These are phyloP conservation scores for Carpinus fangiana DNA, from an alignment of 306 rosid species.

Conservation along the genomic window DNA sequence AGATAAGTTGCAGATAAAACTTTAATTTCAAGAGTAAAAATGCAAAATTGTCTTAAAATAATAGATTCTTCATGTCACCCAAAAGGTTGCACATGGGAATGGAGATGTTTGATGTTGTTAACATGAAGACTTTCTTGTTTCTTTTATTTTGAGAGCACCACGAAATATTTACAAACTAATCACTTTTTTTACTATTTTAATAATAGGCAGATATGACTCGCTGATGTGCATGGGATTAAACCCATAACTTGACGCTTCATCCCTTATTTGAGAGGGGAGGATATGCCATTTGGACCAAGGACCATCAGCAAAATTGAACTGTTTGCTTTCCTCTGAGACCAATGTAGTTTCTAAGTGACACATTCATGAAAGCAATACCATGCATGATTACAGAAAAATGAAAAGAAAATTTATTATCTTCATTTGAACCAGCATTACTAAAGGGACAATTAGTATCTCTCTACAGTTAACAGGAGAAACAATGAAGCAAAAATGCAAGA, in stretches of 20 bases:
- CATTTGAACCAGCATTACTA: background rate
- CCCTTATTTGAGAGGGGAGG: background rate
- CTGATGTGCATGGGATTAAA: background rate
- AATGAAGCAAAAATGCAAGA: slow-evolving; percentile 10
- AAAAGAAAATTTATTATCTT: background rate
- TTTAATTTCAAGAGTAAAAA: background rate
- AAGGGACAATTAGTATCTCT: background rate
- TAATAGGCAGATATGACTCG: background rate
- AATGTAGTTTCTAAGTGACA: background rate
- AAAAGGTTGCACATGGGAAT: background rate
- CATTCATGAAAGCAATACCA: slow-evolving; percentile 8
- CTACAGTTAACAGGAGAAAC: background rate
- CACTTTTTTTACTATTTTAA: background rate
- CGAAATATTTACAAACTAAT: background rate
- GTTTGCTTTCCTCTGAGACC: background rate
- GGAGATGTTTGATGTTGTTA: background rate
- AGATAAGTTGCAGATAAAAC: background rate
- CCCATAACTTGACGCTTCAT: background rate
- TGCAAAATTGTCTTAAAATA: background rate
- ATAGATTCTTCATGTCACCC: background rate
- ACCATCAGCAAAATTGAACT: background rate
- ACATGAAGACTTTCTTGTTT: background rate
- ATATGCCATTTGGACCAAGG: background rate
- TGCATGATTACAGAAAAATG: background rate
- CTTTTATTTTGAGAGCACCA: background rate